phyloP scores from a whole-genome alignment of 495 filamentous ascomycete species.

The Podospora didyma region DNA sequence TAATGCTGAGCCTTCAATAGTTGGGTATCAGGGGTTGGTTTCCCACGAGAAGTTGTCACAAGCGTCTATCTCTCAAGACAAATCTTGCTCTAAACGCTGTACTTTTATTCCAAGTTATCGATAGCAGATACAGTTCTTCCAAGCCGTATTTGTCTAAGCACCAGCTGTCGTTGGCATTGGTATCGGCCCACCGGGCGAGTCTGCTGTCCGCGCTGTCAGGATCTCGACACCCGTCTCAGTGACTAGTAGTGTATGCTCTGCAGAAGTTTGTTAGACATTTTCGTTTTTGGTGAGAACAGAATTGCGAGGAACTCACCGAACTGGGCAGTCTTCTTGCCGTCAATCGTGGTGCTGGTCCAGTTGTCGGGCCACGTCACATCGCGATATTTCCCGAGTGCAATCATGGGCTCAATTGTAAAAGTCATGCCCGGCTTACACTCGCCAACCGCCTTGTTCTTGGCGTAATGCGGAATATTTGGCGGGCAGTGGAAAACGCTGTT shows the following conservation, averaged over 20 bases:
- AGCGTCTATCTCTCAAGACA: too few species aligned
- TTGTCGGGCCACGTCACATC: slow-evolving; percentile 89
- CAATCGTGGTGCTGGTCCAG: slow-evolving; percentile 82
- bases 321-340: slow-evolving; percentile 79
- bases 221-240: slow-evolving; percentile 93
- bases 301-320: slow-evolving; percentile 53
- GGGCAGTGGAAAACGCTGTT: slow-evolving; percentile 81
- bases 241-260: slow-evolving; percentile 90
- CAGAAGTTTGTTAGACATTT: background rate
- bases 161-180: slow-evolving; percentile 49
- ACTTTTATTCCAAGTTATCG: too few species aligned
- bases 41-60: too few species aligned
- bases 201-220: slow-evolving; percentile 73
- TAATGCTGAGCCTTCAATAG: too few species aligned
- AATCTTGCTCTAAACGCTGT: too few species aligned
- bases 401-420: slow-evolving; percentile 93
- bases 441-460: slow-evolving; percentile 86
- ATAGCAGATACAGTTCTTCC: too few species aligned
- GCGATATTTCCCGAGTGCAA: slow-evolving; percentile 72
- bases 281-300: background rate
- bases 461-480: slow-evolving; percentile 85
- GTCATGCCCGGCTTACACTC: slow-evolving; percentile 86
- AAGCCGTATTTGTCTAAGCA: background rate
- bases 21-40: too few species aligned
- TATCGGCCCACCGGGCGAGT: slow-evolving; percentile 82